Conservation (phyloP, 2,329 filamentous ascomycete genomes). For the Remersonia thermophila region DNA sequence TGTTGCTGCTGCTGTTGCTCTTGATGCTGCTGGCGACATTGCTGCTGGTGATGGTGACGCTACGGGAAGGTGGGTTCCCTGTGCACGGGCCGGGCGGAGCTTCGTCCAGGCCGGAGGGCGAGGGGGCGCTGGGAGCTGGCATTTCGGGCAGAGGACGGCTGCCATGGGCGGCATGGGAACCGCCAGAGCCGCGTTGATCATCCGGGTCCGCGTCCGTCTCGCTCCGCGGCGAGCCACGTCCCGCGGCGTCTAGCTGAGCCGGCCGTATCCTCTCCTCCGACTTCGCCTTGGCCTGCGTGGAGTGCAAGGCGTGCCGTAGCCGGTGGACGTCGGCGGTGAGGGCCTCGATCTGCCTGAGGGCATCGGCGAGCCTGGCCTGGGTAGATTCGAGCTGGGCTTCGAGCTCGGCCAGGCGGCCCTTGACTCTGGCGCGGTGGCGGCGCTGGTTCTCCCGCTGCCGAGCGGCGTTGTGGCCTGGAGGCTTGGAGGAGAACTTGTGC, state of each 20-base stretch:
- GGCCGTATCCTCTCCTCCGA: no score
- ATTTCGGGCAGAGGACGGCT: no score
- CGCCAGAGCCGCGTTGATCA: no score
- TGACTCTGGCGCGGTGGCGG: conserved; percentile 33
- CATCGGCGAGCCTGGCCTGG: conserved; percentile 13
- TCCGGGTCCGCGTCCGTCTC: no score
- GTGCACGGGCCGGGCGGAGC: neutral
- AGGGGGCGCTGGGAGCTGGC: neutral
- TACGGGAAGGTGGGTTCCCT: neutral
- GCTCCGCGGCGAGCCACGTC: no score
- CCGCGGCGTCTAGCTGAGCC: no score
- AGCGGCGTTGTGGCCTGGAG: conserved; percentile 21
- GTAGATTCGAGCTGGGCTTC: conserved; percentile 21
- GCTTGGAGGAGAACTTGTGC: conserved; percentile 20
- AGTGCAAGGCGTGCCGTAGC: conserved; percentile 1
- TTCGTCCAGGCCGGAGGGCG: neutral
- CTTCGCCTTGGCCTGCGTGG: no score
- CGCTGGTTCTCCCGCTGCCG: conserved; percentile 40
- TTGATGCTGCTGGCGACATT: no score
- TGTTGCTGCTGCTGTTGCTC: neutral
- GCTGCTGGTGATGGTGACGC: no score
- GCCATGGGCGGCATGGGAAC: no score
- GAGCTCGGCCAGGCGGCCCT: conserved; percentile 27
- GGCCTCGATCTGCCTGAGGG: conserved; percentile 10
- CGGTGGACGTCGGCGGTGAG: conserved; percentile 10